A percentile compares a stretch with the other conserved stretches of the same genome.
phyloP scores from a whole-genome alignment of 1,284 basidiomycete species.

The Naganishia sp. region DNA sequence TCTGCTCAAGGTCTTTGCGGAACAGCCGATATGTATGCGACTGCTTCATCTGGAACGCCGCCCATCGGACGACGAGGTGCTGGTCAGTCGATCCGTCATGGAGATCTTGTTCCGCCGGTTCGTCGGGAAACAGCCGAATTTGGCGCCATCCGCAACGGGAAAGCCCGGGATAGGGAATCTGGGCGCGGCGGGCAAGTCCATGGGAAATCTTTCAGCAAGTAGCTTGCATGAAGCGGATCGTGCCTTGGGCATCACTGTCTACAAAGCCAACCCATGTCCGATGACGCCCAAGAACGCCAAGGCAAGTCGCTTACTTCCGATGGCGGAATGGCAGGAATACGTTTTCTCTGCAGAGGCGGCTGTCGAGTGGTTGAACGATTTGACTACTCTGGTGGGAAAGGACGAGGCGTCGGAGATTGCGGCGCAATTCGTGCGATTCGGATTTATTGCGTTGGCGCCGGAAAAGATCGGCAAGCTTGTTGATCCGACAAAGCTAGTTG shows the following conservation, averaged over 20 bases:
- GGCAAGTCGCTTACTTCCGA: slow-evolving; percentile 34
- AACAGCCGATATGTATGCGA: slow-evolving; percentile 97
- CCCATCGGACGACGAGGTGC: slow-evolving; percentile 92
- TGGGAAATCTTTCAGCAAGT: slow-evolving; percentile 3
- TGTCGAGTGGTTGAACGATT: slow-evolving; percentile 96
- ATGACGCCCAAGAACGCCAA: slow-evolving; percentile 23
- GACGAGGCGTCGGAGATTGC: slow-evolving; percentile 98
- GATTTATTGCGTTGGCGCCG: slow-evolving; percentile 75
- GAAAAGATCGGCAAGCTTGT: slow-evolving; percentile 67
- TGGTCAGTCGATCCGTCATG: slow-evolving; percentile 89
- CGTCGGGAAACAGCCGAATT: slow-evolving; percentile 81
- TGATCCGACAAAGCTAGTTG: slow-evolving; percentile 84
- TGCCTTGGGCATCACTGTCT: slow-evolving; percentile 54
- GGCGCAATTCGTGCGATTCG: slow-evolving; percentile 95
- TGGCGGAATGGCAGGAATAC: slow-evolving; percentile 57
- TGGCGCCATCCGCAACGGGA: slow-evolving; percentile 27
- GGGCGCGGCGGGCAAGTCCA: slow-evolving; percentile 9
- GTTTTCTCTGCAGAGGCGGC: slow-evolving; percentile 85
- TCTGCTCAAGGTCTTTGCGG: slow-evolving; percentile 82
- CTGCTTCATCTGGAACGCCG: slow-evolving; percentile 93
- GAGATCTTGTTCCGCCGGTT: slow-evolving; percentile 95
- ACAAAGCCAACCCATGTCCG: slow-evolving; percentile 34
- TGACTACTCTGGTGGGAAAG: slow-evolving; percentile 89
- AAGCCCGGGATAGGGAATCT: background rate
- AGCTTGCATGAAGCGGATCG: slow-evolving; percentile 54